Evolutionary conservation across 2,329 filamentous ascomycete species (phyloP).

Genomic region (Arthrobotrys iridis): DNA sequence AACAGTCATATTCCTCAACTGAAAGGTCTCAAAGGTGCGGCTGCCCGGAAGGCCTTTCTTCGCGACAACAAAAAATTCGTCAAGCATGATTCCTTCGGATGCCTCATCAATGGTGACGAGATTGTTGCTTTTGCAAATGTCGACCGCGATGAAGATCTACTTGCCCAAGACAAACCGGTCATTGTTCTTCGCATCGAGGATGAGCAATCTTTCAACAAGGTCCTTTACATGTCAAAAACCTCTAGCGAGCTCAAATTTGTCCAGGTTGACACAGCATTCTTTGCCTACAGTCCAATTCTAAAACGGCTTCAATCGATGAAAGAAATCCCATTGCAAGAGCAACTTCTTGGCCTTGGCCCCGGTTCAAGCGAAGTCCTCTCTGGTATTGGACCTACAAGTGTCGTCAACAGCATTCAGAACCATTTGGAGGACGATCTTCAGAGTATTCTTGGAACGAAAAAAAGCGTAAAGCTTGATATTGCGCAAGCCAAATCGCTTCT

Average conservation of each 20-base stretch:
- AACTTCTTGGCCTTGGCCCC: slow-evolving; percentile 63
- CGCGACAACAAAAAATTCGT: slow-evolving; percentile 66
- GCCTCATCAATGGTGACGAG: slow-evolving; percentile 65
- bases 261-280: slow-evolving; percentile 72
- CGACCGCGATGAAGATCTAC: slow-evolving; percentile 65
- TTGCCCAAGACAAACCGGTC: slow-evolving; percentile 64
- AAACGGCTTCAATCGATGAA: slow-evolving; percentile 68
- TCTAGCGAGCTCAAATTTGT: slow-evolving; percentile 65
- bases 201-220: slow-evolving; percentile 63
- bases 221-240: slow-evolving; percentile 64
- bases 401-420: slow-evolving; percentile 49
- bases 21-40: slow-evolving; percentile 54
- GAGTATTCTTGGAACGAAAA: slow-evolving; percentile 58
- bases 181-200: slow-evolving; percentile 68
- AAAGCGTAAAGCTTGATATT: slow-evolving; percentile 63
- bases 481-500: slow-evolving; percentile 70
- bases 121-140: slow-evolving; percentile 72
- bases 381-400: slow-evolving; percentile 52
- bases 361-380: slow-evolving; percentile 39
- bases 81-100: slow-evolving; percentile 71
- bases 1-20: slow-evolving; percentile 64
- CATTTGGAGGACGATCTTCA: slow-evolving; percentile 59
- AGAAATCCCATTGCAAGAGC: slow-evolving; percentile 68
- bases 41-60: slow-evolving; percentile 64
- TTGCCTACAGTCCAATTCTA: slow-evolving; percentile 75